Evolutionary conservation across 2,329 filamentous ascomycete species (phyloP).

Genomic region (Colletotrichum horii): DNA sequence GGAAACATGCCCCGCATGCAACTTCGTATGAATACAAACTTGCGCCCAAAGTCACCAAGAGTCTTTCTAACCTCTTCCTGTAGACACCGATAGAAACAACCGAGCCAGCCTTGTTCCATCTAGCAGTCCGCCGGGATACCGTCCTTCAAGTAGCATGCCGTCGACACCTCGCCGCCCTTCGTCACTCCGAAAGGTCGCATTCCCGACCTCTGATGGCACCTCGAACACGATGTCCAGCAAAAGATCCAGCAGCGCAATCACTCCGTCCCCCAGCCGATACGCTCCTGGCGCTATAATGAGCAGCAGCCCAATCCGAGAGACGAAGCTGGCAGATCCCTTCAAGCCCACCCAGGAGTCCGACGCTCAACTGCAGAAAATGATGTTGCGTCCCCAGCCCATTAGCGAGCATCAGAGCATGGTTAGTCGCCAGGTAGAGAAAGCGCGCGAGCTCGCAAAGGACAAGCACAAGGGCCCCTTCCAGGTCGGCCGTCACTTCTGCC

Average conservation of each 20-base stretch:
- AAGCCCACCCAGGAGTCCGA: background rate
- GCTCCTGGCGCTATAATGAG: background rate
- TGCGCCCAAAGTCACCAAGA: accelerated
- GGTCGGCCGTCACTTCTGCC: background rate
- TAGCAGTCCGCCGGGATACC: background rate
- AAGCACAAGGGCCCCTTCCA: background rate
- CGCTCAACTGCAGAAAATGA: background rate
- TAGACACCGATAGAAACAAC: conserved; percentile 7
- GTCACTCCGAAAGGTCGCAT: background rate
- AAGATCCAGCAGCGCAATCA: background rate
- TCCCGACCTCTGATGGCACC: background rate
- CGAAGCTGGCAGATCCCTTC: background rate
- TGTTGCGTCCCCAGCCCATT: background rate
- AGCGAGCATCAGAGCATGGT: background rate
- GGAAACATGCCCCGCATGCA: background rate
- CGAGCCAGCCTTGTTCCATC: background rate
- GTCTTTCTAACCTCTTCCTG: background rate
- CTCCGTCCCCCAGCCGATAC: background rate
- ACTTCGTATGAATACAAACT: background rate
- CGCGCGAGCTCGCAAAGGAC: background rate
- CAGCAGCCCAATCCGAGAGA: background rate
- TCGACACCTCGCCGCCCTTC: background rate
- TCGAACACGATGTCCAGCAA: background rate
- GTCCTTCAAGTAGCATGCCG: background rate
- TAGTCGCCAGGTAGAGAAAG: background rate